Percentiles rank a stretch among this genome's conserved stretches.
phyloP scores from a whole-genome alignment of 345 rosid species.

The Euphorbia peplus region DNA sequence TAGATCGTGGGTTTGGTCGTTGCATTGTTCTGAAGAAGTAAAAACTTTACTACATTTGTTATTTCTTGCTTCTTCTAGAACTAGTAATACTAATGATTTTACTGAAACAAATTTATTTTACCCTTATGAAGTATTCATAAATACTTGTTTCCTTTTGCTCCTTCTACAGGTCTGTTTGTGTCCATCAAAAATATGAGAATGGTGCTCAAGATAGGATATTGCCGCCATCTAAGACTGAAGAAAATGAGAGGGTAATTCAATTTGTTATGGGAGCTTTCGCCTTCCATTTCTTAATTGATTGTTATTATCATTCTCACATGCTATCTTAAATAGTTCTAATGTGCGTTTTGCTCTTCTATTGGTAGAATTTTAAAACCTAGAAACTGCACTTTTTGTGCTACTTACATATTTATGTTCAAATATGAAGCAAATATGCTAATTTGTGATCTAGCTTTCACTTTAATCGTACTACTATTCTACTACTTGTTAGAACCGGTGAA shows the following conservation, averaged over 20 bases:
- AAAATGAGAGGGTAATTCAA: constrained; percentile 67
- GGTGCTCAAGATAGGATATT: constrained; percentile 55
- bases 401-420: background rate
- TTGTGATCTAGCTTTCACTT: background rate
- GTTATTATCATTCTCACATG: background rate
- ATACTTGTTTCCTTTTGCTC: constrained; percentile 13
- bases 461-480: background rate
- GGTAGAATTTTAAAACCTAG: background rate
- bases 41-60: constrained; percentile 5
- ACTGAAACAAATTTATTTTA: background rate
- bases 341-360: background rate
- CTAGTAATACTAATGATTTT: background rate
- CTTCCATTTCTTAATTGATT: background rate
- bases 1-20: constrained; percentile 98
- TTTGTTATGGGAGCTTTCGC: constrained; percentile 2
- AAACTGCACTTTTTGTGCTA: background rate
- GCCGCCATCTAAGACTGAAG: constrained; percentile 66
- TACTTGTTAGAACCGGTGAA: background rate
- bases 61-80: background rate
- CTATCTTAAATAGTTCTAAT: background rate
- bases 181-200: constrained; percentile 47
- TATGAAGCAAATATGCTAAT: background rate
- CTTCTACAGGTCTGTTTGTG: constrained; percentile 45
- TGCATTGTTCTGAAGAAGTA: constrained; percentile 95
- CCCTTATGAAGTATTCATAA: background rate